Evolutionary conservation across 169 alveolate genomes (phyloP).

Genomic region (Plasmodium cynomolgi): DNA sequence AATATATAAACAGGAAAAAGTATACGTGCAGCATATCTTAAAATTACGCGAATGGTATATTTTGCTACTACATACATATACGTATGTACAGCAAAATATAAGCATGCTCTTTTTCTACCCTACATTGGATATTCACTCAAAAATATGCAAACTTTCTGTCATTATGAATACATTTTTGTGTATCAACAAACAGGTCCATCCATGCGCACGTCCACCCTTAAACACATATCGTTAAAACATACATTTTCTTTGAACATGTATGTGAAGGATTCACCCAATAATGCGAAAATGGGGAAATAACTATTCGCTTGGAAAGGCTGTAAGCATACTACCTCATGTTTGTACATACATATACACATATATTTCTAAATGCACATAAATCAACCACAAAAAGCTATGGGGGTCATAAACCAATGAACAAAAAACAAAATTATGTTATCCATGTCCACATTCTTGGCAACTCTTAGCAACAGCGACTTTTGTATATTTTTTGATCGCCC

Average conservation of each 20-base stretch:
- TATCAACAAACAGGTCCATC: conserved; percentile 16
- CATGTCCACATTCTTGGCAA: conserved; percentile 18
- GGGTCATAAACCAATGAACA: conserved; percentile 2
- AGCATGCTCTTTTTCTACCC: conserved; percentile 2
- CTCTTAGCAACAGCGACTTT: conserved; percentile 56
- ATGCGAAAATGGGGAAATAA: not conserved
- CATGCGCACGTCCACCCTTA: not conserved
- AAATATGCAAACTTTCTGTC: not conserved
- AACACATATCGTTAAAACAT: conserved; percentile 12
- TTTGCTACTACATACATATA: not conserved
- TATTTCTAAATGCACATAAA: not conserved
- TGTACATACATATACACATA: not conserved
- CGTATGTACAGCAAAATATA: not conserved
- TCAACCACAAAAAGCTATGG: conserved; percentile 33
- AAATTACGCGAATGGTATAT: not conserved
- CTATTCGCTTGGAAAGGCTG: not conserved
- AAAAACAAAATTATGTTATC: conserved; percentile 18
- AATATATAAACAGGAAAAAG: not conserved
- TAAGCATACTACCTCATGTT: not conserved
- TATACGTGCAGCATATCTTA: not conserved
- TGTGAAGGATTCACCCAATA: not conserved
- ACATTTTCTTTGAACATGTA: not conserved
- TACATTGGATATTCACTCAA: not conserved
- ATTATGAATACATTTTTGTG: not conserved
- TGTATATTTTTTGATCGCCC: conserved; percentile 43